Base-by-base conservation (phyloP, 2,329 filamentous ascomycete species). In the Cadophora luteo-olivacea region DNA sequence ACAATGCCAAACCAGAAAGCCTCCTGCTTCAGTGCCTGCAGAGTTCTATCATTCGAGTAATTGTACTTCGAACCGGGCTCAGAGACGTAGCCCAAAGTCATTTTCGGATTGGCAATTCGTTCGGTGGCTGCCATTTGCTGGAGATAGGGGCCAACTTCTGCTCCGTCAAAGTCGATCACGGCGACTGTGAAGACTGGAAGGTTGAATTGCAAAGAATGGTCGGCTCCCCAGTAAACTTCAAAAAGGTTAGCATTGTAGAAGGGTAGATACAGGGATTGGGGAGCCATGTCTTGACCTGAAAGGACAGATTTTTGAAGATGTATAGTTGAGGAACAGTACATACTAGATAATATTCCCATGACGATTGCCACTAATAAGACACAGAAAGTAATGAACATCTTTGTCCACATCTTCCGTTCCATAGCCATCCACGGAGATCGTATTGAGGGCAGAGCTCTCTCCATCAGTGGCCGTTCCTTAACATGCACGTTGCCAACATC, bases 101-200 rank as follows among this genome's bases (percentile, higher is more conserved):
- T 70, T 19, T 58, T 36, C 4, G 69, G 61, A 38, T 67, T 64
- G 19, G 54, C 49, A 8, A 58, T 45, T 41, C 70, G 66, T 32
- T 45, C 65, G 11, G 45, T 48, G 16, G 55, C 64, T 16, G 55
- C 67, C 65, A 72, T 70, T 16, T 66, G 58, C n/a, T 70, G 68
- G 2, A 72, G 24, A 61, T 68, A 70, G 41, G 49, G 57, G 3
- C 69, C 71, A 8, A 73, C 67, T 45, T 69, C 70, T 5, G 65
- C 69, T 25, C 66, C 60, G 41, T 73, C 71, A 49, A 73, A 73
- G 64, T 73, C 69, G 32, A 73, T 70, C 3, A 73, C 64, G 2
- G 71, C 66, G 14, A 72, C 64, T 1, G 70, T 72, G 16, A 72
- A 70, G 4, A 70, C 66, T 3, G 66, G 68, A 19, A 72, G 25